Base-by-base conservation (phyloP, 352 stramenopile genomes). In the Phytophthora foliorum region DNA sequence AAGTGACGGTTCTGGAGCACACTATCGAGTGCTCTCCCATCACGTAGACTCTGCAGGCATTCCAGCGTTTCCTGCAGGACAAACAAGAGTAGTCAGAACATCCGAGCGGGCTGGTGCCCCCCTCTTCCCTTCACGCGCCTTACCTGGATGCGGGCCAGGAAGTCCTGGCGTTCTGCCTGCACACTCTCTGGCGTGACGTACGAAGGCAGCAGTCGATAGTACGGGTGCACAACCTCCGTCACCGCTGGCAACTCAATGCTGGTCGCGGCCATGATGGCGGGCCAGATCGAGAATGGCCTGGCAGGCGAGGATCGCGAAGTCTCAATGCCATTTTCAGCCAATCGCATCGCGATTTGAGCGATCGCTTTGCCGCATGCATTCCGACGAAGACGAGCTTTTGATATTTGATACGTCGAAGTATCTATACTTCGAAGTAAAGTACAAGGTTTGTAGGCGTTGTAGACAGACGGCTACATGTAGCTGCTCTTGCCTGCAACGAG, bases 1-100 rank as follows among this genome's bases (percentile, higher is more conserved):
- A 92, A 90, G 52, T 93, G 86, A 25, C 69, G 82, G 32, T 82
- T 87, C 57, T 87, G 72, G 4, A 93, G 66, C 24, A 29, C n/a
- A 8, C 54, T 46, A 7, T 51, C 34, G n/a, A 49, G 24, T n/a
- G 36, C 8, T 0, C 27, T 31, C 36, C 17, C 68, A 24, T 61
- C 59, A 0, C 62, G 49, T 11, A 89, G 57, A 29, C 58, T 68
- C 24, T 75, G 52, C 16, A 93, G 44, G 32, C 72, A 56, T 21
- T 39, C 27, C 2, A 88, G 58, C 9, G 81, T 81, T 62, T 90
- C 80, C 66, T 86, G 39, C 13, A 49, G 7, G 53, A 10, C 4
- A 27, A 52, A 16, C 9, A 57, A 6, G 46, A 50, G 8, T 25
- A 32, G 27, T 53, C 17, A 62, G 24, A 49, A 49, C 19, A 49